Evolutionary conservation across 306 rosid genomes (phyloP).

Genomic region (Nissolia schottii): DNA sequence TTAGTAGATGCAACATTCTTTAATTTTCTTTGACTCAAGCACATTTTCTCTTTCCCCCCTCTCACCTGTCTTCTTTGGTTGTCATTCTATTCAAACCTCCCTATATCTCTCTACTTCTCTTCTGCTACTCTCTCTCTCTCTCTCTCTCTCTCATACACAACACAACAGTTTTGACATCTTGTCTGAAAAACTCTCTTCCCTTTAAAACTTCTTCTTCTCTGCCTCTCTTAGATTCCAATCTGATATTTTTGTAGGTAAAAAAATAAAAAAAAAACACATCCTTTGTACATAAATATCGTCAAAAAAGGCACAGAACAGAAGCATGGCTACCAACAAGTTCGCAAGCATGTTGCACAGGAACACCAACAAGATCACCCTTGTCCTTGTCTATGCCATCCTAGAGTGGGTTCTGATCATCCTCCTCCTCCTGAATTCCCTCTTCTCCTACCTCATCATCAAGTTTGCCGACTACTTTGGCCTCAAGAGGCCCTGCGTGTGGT

Average conservation of each 20-base stretch:
- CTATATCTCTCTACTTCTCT: slow-evolving; percentile 26
- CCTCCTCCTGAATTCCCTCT: slow-evolving; percentile 77
- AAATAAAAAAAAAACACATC: too few species aligned
- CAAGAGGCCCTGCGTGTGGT: slow-evolving; percentile 80
- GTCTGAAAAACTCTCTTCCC: slow-evolving; percentile 32
- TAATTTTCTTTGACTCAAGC: slow-evolving; percentile 42
- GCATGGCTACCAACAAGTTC: slow-evolving; percentile 93
- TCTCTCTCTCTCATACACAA: slow-evolving; percentile 19
- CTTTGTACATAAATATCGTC: slow-evolving; percentile 63
- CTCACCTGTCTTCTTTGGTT: slow-evolving; percentile 38
- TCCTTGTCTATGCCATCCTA: slow-evolving; percentile 72
- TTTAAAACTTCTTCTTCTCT: neutral
- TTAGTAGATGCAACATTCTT: slow-evolving; percentile 31
- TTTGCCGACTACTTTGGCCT: slow-evolving; percentile 88
- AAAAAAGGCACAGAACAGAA: slow-evolving; percentile 36
- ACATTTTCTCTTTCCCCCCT: neutral
- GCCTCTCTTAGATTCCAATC: slow-evolving; percentile 18
- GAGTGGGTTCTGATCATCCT: slow-evolving; percentile 84
- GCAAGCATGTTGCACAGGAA: slow-evolving; percentile 78
- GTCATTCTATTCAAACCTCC: slow-evolving; percentile 41
- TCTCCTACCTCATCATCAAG: slow-evolving; percentile 71
- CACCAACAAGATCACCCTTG: slow-evolving; percentile 78
- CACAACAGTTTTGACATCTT: slow-evolving; percentile 29
- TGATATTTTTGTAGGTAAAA: slow-evolving; percentile 3
- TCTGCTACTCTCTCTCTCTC: slow-evolving; percentile 22